Conservation (phyloP, 352 stramenopile genomes). For the Phytophthora tubulina region DNA sequence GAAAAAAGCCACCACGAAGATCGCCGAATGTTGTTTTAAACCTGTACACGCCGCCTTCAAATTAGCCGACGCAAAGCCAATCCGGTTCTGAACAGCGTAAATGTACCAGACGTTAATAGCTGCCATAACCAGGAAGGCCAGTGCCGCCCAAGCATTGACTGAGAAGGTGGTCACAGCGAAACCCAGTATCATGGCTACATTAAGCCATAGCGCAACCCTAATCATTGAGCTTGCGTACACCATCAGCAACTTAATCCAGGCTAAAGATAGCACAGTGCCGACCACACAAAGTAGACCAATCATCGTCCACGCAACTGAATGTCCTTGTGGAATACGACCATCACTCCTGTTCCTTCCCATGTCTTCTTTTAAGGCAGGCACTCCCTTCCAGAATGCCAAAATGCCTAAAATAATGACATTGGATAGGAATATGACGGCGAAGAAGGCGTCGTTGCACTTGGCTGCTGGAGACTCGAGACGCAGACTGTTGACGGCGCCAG, state of each 20-base stretch:
- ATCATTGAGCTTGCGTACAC: conserved; percentile 81
- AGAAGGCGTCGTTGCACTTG: conserved; percentile 81
- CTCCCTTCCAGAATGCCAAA: conserved; percentile 77
- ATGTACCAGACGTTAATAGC: conserved; percentile 90
- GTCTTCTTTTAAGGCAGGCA: conserved; percentile 65
- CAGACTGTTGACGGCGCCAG: conserved; percentile 62
- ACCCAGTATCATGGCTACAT: conserved; percentile 74
- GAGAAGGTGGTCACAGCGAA: conserved; percentile 74
- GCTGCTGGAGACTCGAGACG: conserved; percentile 63
- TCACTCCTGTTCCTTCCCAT: conserved; percentile 40
- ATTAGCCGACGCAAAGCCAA: conserved; percentile 86
- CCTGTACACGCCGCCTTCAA: conserved; percentile 76
- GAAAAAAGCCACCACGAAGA: conserved; percentile 76
- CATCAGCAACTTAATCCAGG: conserved; percentile 87
- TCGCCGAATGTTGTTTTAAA: conserved; percentile 58
- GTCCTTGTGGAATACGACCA: conserved; percentile 40
- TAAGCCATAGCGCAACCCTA: conserved; percentile 83
- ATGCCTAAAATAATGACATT: conserved; percentile 68
- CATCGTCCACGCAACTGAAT: conserved; percentile 63
- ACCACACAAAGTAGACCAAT: conserved; percentile 59
- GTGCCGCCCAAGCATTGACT: conserved; percentile 66
- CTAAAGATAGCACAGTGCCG: conserved; percentile 62
- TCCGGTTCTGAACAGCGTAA: conserved; percentile 80
- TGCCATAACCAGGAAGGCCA: conserved; percentile 67
- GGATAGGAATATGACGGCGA: conserved; percentile 74